Conservation (phyloP, 192 early-diverging fungal species). For the Globomyces pollinis-pini region DNA sequence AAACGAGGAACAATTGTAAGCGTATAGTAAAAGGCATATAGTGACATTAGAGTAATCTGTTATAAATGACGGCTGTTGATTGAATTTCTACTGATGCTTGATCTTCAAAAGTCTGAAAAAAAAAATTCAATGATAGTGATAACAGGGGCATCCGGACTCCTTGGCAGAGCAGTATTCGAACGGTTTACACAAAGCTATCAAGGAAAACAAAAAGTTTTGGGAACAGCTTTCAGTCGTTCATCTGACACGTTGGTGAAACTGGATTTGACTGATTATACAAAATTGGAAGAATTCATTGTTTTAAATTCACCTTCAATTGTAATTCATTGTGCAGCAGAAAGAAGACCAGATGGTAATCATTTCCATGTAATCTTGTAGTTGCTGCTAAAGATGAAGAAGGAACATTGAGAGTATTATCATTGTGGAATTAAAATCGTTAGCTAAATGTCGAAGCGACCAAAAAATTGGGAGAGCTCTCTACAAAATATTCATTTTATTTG, state of each 20-base stretch:
- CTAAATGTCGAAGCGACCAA: conserved; percentile 64
- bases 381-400: conserved; percentile 58
- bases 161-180: conserved; percentile 66
- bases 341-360: conserved; percentile 59
- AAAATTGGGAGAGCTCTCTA: conserved; percentile 43
- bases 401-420: conserved; percentile 43
- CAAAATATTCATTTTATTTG: conserved; percentile 45
- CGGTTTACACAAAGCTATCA: neutral
- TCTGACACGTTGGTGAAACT: conserved; percentile 48
- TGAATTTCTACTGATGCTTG: too few species aligned
- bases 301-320: conserved; percentile 55
- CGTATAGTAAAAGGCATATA: too few species aligned
- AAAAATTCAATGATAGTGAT: neutral
- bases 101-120: too few species aligned
- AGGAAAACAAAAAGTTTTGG: conserved; percentile 54
- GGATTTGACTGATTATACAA: conserved; percentile 53
- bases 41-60: too few species aligned
- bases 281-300: conserved; percentile 44
- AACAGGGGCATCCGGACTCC: conserved; percentile 51
- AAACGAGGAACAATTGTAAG: too few species aligned
- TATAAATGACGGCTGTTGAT: too few species aligned
- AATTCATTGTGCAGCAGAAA: conserved; percentile 81
- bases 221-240: conserved; percentile 62
- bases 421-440: conserved; percentile 16
- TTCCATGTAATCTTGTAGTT: conserved; percentile 17